These are phyloP conservation scores for Bolboschoenus planiculmis DNA, from an alignment of 176 grass and related monocot genomes.

Conservation along the genomic window DNA sequence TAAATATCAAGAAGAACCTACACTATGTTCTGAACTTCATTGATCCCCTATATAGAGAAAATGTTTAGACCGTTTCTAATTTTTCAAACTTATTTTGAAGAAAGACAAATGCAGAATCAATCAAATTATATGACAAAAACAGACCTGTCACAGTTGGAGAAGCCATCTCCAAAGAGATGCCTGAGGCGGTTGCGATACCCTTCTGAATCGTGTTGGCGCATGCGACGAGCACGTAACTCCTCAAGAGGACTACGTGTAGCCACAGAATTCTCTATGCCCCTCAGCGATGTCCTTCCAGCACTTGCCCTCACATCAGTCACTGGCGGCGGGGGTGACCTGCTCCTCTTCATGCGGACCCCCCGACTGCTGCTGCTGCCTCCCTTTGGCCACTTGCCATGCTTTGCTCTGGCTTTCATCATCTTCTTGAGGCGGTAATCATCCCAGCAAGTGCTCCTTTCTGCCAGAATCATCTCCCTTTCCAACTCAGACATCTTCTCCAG, in stretches of 20 bases:
- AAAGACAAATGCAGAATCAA: background rate
- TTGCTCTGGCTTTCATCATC: conserved; percentile 39
- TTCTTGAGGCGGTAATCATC: conserved; percentile 74
- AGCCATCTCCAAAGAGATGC: conserved; percentile 17
- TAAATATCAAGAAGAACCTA: too few species aligned
- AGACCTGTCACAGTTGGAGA: background rate
- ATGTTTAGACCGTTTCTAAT: too few species aligned
- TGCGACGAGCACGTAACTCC: conserved; percentile 55
- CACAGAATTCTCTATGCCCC: background rate
- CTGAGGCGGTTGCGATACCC: conserved; percentile 43
- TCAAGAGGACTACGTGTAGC: conserved; percentile 53
- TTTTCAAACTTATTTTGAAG: too few species aligned
- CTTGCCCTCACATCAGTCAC: background rate
- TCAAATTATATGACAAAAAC: background rate
- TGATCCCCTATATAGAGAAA: too few species aligned
- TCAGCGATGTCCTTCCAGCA: background rate
- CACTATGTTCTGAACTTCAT: too few species aligned
- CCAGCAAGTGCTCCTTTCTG: conserved; percentile 35
- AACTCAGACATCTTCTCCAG: conserved; percentile 54
- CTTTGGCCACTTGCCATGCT: background rate
- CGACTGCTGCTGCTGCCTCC: too few species aligned
- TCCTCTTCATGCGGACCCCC: too few species aligned
- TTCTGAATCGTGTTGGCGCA: conserved; percentile 57
- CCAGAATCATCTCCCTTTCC: conserved; percentile 62
- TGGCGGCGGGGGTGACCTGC: too few species aligned